Base-by-base conservation (phyloP, 164 flowering plant genomes). In the Magnolia sinica region DNA sequence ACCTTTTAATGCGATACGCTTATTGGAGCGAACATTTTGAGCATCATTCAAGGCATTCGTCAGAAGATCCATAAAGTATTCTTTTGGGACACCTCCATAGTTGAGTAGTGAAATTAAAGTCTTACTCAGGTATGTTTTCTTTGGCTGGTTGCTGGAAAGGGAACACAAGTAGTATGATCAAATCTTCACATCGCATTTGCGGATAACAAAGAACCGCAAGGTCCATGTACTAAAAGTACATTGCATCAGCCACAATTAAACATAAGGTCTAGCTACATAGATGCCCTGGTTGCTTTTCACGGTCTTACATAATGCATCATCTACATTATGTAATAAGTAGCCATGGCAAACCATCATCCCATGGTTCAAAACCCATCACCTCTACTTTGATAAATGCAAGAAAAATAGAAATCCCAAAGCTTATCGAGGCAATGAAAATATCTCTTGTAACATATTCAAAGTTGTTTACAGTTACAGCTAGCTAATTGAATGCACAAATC, bases 71-170 rank as follows among this genome's bases (percentile, higher is more conserved):
- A 81, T 71, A 69, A 92, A 91, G 76, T 79, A 87, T 8, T 84
- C 81, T 13, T 65, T 71, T 18, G 91, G 89, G 6, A 92, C 93
- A 49, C 93, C 93, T 68, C 97, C 97, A 85, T 87, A 88, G 79
- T 81, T 78, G n/a, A 91, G 87, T 68, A 88, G 91, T 18, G 88
- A 84, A 73, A 91, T 83, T 31, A 91, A 83, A 78, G 74, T 66
- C 79, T 76, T 89, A 10, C 92, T 89, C 2, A 91, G 79, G 66
- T 0, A 79, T 14, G 92, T 27, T 19, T 66, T 87, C 71, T 20
- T 84, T 14, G 93, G 91, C 20, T 72, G 78, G 71, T 79, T 73
- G 82, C 96, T 91, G 87, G 14, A 50, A 67, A 13, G 24, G 50
- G 51, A 68, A 68, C 1, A 68, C 10, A 18, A 68, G 29, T 8